Percentiles rank a stretch among this genome's conserved stretches.
Evolutionary conservation across 169 alveolate species (phyloP).

Genomic region (Cryptosporidium xiaoi): DNA sequence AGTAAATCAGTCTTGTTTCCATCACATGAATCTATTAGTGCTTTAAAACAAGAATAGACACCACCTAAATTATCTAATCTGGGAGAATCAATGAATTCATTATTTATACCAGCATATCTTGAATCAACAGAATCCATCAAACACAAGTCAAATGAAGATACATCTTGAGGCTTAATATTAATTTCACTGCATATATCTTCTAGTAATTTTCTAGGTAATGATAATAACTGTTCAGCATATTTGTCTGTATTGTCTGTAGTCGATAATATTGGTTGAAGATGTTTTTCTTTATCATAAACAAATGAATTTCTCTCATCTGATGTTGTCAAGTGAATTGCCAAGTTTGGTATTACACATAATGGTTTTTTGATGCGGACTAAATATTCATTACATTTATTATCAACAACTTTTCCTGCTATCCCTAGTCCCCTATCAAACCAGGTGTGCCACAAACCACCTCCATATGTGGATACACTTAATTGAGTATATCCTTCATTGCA

Average conservation of each 20-base stretch:
- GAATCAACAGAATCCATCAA: slow-evolving; percentile 92
- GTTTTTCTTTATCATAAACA: slow-evolving; percentile 86
- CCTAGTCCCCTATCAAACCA: slow-evolving; percentile 98
- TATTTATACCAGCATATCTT: slow-evolving; percentile 91
- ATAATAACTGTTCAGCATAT: slow-evolving; percentile 23
- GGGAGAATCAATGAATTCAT: slow-evolving; percentile 94
- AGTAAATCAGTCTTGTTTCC: slow-evolving; percentile 71
- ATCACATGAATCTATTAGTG: slow-evolving; percentile 83
- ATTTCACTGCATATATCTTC: slow-evolving; percentile 68
- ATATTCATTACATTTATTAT: slow-evolving; percentile 86
- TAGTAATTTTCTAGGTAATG: slow-evolving; percentile 68
- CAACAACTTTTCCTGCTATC: slow-evolving; percentile 94
- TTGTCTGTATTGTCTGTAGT: slow-evolving; percentile 24
- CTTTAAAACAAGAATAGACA: slow-evolving; percentile 88
- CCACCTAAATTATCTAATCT: slow-evolving; percentile 93
- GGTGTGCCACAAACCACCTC: slow-evolving; percentile 98
- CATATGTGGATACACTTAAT: slow-evolving; percentile 91
- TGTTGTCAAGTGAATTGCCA: slow-evolving; percentile 93
- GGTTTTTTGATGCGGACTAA: slow-evolving; percentile 90
- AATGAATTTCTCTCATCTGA: slow-evolving; percentile 87
- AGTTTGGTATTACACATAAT: slow-evolving; percentile 91
- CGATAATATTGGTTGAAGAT: slow-evolving; percentile 86
- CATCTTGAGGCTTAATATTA: slow-evolving; percentile 72
- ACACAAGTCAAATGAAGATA: slow-evolving; percentile 87
- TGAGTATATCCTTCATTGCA: slow-evolving; percentile 86